These are phyloP conservation scores for Ascochyta rabiei DNA, from an alignment of 2,329 filamentous ascomycete genomes.

Conservation along the genomic window DNA sequence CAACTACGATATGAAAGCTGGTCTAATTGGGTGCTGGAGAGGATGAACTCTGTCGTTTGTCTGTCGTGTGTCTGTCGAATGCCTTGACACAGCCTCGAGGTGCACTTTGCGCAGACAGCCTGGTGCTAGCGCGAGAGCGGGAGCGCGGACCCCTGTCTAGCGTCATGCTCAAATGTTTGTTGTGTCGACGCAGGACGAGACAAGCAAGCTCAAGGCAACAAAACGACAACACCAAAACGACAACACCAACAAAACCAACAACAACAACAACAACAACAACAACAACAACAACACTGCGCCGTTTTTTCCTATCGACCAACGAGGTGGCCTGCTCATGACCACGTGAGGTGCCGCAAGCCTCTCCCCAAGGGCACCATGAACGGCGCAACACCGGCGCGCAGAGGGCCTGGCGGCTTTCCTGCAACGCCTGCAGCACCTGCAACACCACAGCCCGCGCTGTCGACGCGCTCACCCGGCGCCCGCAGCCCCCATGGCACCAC, in stretches of 20 bases:
- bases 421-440: slow-evolving; percentile 71
- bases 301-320: too few species aligned
- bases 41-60: background rate
- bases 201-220: background rate
- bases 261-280: background rate
- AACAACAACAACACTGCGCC: background rate
- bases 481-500: slow-evolving; percentile 32
- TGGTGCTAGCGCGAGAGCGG: too few species aligned
- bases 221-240: too few species aligned
- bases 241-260: too few species aligned
- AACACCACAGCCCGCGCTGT: slow-evolving; percentile 64
- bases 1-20: background rate
- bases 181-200: background rate
- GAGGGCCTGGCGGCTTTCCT: slow-evolving; percentile 78
- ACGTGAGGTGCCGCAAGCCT: slow-evolving; percentile 2
- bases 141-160: slow-evolving; percentile 3
- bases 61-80: background rate
- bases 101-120: background rate
- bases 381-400: slow-evolving; percentile 71
- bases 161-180: slow-evolving; percentile 12
- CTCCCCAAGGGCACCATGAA: slow-evolving; percentile 68
- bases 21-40: background rate
- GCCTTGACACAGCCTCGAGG: background rate
- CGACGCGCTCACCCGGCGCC: slow-evolving; percentile 41
- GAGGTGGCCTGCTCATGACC: slow-evolving; percentile 2